Evolutionary conservation across 2,329 filamentous ascomycete species (phyloP), one percentile per base, ranked within the genome.

Genomic region (Cryphonectria nitschkei): DNA sequence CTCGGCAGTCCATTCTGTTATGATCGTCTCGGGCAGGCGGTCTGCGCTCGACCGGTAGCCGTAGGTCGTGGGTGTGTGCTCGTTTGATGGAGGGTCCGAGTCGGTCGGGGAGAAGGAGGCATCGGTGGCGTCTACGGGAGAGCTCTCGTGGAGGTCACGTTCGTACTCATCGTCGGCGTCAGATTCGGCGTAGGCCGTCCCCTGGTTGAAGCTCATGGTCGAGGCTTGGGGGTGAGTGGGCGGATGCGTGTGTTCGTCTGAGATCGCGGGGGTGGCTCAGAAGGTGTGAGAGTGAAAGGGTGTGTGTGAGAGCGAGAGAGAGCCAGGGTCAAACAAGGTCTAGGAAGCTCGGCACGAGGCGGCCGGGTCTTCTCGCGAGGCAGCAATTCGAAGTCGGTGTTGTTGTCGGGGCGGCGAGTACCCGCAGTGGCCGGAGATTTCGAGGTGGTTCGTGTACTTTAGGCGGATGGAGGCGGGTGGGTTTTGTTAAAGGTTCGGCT

Each of bases 81-180:
- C 91, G 75, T 86, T 84, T 5, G 87, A 93, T 56, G 88, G 88
- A 71, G 90, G 87, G 75, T 93, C 92, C 16, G 90, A 93, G 76
- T 92, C 90, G 77, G 90, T 92, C 71, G 90, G 89, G 58, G 90
- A 92, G 73, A 85, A 84, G 78, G 93, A 91, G 76, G 88, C 91
- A 79, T 93, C 90, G 74, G 84, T 87, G 69, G 84, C 85, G 73
- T 89, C 85, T 75, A 89, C 87, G 71, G 90, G 92, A 7, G 90
- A 92, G 79, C 87, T 89, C 77, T 90, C 88, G 77, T 88, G 86
- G 75, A 91, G 85, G 80, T 90, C 90, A 78, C 91, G 86, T 85
- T 95, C 92, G 80, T 93, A 94, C 84, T 95, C 93, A 82, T 95
- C 93, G 82, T 94, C 92, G 76, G 91, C 92, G 79, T 93, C 92